These are phyloP conservation scores for Trichophyton benhamiae DNA, from an alignment of 2,329 filamentous ascomycete species.

Conservation along the genomic window DNA sequence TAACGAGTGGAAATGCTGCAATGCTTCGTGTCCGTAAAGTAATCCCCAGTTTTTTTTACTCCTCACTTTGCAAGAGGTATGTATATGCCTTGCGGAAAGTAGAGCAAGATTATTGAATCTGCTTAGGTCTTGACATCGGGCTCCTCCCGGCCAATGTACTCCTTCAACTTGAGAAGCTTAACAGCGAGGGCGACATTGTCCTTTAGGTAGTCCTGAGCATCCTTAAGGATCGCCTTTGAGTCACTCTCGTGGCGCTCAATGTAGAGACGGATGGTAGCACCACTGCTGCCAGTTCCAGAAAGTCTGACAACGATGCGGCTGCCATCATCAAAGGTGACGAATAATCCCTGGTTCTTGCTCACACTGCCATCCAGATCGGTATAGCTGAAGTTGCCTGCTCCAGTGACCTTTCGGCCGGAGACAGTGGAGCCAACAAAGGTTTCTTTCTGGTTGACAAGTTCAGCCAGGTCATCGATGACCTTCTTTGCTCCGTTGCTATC, in stretches of 20 bases:
- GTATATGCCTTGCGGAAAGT: not conserved
- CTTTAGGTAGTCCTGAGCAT: constrained; percentile 88
- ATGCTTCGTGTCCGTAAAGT: not conserved
- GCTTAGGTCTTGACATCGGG: constrained; percentile 88
- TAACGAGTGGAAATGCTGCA: not conserved
- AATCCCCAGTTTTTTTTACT: not conserved
- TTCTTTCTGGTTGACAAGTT: constrained; percentile 55
- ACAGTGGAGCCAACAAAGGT: constrained; percentile 78
- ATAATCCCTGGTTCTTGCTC: constrained; percentile 90
- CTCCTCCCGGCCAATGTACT: constrained; percentile 82
- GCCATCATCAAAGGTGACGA: constrained; percentile 84
- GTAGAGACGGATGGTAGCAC: constrained; percentile 92
- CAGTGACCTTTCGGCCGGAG: constrained; percentile 67
- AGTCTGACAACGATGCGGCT: constrained; percentile 90
- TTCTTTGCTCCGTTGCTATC: constrained; percentile 84
- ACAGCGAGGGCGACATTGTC: constrained; percentile 79
- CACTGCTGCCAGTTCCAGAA: constrained; percentile 87
- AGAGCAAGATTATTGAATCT: not conserved
- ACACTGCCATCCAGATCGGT: constrained; percentile 97
- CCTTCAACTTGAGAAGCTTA: constrained; percentile 78
- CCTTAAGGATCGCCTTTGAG: constrained; percentile 60
- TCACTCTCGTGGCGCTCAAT: constrained; percentile 91
- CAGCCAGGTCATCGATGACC: constrained; percentile 68
- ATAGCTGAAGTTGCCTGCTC: constrained; percentile 95
- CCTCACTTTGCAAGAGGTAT: not conserved